These are phyloP conservation scores for Komagataella populi DNA, from an alignment of 805 yeast species.

Conservation along the genomic window DNA sequence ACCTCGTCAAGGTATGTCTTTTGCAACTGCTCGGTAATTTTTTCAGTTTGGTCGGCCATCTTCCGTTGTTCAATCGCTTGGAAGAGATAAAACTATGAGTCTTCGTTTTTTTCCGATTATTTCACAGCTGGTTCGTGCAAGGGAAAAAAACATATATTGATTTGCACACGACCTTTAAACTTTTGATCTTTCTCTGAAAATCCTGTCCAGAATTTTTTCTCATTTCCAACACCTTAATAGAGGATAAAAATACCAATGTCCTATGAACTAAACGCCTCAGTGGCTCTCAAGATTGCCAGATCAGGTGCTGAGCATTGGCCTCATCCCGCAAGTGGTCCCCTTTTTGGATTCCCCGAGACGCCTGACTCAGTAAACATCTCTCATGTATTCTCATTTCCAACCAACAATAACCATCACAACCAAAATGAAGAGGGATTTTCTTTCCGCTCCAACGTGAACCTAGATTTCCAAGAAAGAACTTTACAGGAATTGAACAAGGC, in stretches of 20 bases:
- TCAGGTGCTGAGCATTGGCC: slow-evolving; percentile 56
- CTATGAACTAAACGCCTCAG: slow-evolving; percentile 29
- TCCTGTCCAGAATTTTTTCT: background rate
- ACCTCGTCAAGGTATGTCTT: slow-evolving; percentile 82
- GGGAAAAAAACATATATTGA: background rate
- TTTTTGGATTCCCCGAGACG: slow-evolving; percentile 60
- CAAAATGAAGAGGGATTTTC: slow-evolving; percentile 55
- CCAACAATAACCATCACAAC: slow-evolving; percentile 11
- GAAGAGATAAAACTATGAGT: background rate
- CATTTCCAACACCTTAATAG: background rate
- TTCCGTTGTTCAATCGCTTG: background rate
- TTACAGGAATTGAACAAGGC: slow-evolving; percentile 46
- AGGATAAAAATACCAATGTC: background rate
- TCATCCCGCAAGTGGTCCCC: slow-evolving; percentile 51
- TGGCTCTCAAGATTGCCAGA: slow-evolving; percentile 47
- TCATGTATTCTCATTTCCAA: slow-evolving; percentile 58
- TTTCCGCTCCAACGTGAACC: slow-evolving; percentile 36
- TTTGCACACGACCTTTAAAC: background rate
- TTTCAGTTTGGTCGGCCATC: slow-evolving; percentile 34
- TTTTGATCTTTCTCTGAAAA: background rate
- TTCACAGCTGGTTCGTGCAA: slow-evolving; percentile 1
- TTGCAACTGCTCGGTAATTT: slow-evolving; percentile 49
- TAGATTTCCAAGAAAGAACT: slow-evolving; percentile 55
- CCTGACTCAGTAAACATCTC: slow-evolving; percentile 34
- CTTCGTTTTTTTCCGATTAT: background rate